A percentile compares a stretch with the other conserved stretches of the same genome.
phyloP scores from a whole-genome alignment of 2,329 filamentous ascomycete species.

The Colletotrichum sp. region DNA sequence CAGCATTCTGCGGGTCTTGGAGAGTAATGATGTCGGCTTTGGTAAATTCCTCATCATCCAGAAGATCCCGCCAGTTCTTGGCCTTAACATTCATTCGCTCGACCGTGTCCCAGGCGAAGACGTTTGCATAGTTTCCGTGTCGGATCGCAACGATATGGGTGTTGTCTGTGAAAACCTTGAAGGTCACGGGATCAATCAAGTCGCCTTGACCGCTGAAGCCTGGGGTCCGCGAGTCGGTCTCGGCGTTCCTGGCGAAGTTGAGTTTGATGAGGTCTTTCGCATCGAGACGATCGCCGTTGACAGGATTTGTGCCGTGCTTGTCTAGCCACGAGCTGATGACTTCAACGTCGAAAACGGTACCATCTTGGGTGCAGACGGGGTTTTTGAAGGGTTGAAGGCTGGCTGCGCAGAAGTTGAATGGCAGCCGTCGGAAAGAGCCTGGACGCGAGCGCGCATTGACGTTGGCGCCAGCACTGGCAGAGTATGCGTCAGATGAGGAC shows the following conservation, averaged over 20 bases:
- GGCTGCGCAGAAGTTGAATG: conserved; percentile 97
- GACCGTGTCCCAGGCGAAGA: conserved; percentile 95
- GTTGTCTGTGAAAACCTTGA: conserved; percentile 97
- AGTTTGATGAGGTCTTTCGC: conserved; percentile 87
- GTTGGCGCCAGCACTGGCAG: conserved; percentile 76
- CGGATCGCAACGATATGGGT: conserved; percentile 92
- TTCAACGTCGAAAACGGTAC: conserved; percentile 93
- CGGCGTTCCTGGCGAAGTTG: conserved; percentile 89
- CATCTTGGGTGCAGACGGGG: conserved; percentile 86
- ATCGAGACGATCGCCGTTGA: conserved; percentile 79
- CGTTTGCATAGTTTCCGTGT: conserved; percentile 84
- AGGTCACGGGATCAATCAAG: conserved; percentile 94
- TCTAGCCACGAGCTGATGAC: conserved; percentile 94
- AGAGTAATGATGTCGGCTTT: conserved; percentile 94
- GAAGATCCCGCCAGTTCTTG: conserved; percentile 92
- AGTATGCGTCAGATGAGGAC: conserved; percentile 88
- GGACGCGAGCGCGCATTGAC: conserved; percentile 58
- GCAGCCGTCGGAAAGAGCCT: conserved; percentile 82
- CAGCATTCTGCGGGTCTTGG: conserved; percentile 92
- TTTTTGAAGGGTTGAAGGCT: conserved; percentile 95
- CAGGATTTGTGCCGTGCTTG: conserved; percentile 91
- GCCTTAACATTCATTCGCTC: conserved; percentile 95
- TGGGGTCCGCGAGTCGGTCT: conserved; percentile 55
- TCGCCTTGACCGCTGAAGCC: conserved; percentile 67
- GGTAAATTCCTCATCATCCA: conserved; percentile 85